Conservation (phyloP, 345 rosid species). For the Eucalyptus cloeziana region DNA sequence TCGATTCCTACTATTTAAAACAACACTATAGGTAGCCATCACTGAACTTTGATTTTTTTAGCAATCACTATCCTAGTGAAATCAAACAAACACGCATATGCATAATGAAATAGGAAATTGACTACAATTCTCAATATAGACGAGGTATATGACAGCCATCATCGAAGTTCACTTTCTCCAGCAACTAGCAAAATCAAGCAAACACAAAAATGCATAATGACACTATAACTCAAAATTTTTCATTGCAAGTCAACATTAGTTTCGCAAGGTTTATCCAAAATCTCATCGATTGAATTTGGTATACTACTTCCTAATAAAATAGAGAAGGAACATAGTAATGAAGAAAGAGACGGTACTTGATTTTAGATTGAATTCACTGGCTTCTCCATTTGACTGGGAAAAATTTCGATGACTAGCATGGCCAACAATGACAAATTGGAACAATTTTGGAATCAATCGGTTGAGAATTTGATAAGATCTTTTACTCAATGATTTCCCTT, state of each 20-base stretch:
- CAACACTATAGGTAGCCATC: too few relatives aligned
- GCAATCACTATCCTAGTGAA: too few relatives aligned
- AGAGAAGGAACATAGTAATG: background rate
- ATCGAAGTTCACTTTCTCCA: too few relatives aligned
- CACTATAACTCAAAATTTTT: background rate
- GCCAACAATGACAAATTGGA: background rate
- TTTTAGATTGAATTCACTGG: background rate
- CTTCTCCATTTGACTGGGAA: background rate
- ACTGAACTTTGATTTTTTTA: too few relatives aligned
- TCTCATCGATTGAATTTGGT: background rate
- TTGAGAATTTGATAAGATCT: background rate
- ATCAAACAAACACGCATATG: too few relatives aligned
- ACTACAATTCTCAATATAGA: too few relatives aligned
- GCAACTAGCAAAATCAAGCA: too few relatives aligned
- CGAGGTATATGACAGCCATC: too few relatives aligned
- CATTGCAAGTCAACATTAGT: background rate
- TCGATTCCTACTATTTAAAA: too few relatives aligned
- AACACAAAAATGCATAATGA: too few relatives aligned
- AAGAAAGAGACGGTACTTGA: background rate
- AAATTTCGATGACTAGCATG: background rate
- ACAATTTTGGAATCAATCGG: background rate
- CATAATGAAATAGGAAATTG: too few relatives aligned
- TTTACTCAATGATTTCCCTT: background rate
- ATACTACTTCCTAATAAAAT: fast-evolving
- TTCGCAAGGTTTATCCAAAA: background rate